These are phyloP conservation scores for Heliamphora exappendiculata DNA, from an alignment of 148 eudicot species.

Conservation along the genomic window DNA sequence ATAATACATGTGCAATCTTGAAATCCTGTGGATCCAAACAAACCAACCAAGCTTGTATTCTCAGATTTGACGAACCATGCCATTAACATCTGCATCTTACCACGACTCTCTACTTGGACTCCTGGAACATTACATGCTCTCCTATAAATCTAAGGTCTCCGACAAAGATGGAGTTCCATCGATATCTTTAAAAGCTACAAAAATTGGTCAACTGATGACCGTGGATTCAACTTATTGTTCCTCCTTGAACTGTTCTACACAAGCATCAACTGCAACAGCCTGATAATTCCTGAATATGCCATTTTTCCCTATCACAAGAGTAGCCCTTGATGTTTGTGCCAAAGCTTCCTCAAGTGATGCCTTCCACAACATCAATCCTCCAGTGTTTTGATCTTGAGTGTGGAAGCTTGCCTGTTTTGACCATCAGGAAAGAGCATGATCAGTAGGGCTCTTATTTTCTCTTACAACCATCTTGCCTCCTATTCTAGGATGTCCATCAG, in stretches of 20 bases:
- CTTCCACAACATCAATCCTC: constrained; percentile 87
- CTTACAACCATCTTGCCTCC: too few relatives aligned
- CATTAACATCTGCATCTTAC: constrained; percentile 90
- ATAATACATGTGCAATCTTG: not conserved
- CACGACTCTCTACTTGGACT: constrained; percentile 73
- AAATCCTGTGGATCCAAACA: not conserved
- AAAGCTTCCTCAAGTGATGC: constrained; percentile 81
- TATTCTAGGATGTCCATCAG: too few relatives aligned
- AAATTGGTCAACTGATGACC: constrained; percentile 70
- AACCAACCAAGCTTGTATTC: constrained; percentile 77
- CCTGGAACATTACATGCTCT: constrained; percentile 46
- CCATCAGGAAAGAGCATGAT: too few relatives aligned
- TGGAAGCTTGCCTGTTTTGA: too few relatives aligned
- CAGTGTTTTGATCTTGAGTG: too few relatives aligned
- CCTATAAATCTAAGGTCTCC: constrained; percentile 74
- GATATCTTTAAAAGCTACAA: constrained; percentile 83
- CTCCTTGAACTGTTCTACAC: constrained; percentile 28
- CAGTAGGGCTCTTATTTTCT: too few relatives aligned
- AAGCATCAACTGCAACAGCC: constrained; percentile 39
- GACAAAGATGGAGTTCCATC: constrained; percentile 89
- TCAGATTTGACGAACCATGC: constrained; percentile 60
- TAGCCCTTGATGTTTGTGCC: constrained; percentile 70
- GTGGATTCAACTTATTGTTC: constrained; percentile 43
- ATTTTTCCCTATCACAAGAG: constrained; percentile 50
- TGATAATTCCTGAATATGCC: constrained; percentile 48